Base-by-base conservation (phyloP, 2,329 filamentous ascomycete species). In the Bipolaris victoriae region DNA sequence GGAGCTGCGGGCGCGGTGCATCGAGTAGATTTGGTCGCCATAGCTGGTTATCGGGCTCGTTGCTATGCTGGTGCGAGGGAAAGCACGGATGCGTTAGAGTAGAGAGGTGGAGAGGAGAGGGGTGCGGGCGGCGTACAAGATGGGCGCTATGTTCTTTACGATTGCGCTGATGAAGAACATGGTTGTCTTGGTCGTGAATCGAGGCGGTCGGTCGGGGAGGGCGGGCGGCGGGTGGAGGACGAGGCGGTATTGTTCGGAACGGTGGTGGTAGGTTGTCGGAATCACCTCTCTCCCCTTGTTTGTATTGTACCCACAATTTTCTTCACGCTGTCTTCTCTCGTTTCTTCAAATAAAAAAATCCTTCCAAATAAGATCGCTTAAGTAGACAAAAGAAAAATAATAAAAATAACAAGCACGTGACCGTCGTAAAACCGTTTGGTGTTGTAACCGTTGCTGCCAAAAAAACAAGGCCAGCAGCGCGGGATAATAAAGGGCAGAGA, bases 21-120 rank as follows among this genome's bases (percentile, higher is more conserved):
- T 88, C 64, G 82, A 85, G 72, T 86, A 81, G 70, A 88, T 88
- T 70, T 89, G 86, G 73, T 89, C 86, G 59, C 84, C 82, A 77
- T 89, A 89, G 64, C 84, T 87, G 48, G 86, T 88, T 57, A 89
- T 76, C 7, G 86, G 86, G 7, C 86, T 87, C 7, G 84, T 82
- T 50, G 87, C 79, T 60, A 89, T 81, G 73, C 84, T 86, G 66
- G 52, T 16, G 6, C 29, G 22, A 31, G 29, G 45, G 20, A 16
- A 37, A 60, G 11, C 10, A 26, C 29, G 29, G 36, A 7, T 22
- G 45, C 10, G 46, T 20, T 43, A 33, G 24, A n/a, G n/a, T 9
- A n/a, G 22, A 46, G 20, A 29, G 37, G 33, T 15, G 36, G 26
- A 18, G 24, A 33, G 45, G 3, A 29, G 7, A 7, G 3, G 52